Evolutionary conservation across 106 monocot species (phyloP).

Genomic region (Platanthera guangdongensis): DNA sequence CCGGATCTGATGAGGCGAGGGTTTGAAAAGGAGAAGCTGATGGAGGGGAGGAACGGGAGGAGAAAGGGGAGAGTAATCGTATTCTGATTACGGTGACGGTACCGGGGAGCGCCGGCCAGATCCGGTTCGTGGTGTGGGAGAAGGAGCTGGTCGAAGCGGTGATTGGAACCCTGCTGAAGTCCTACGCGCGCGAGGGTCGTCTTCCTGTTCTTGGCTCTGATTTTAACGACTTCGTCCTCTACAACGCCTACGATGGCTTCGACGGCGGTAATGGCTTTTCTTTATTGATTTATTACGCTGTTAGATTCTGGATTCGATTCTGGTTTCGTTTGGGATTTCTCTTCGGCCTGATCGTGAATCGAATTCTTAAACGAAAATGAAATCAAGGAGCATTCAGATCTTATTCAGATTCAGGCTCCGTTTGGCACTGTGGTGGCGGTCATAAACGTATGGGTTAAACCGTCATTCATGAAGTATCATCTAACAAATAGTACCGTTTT

Average conservation of each 20-base stretch:
- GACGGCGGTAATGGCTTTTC: slow-evolving; percentile 43
- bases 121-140: slow-evolving; percentile 56
- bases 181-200: slow-evolving; percentile 61
- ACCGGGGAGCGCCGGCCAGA: slow-evolving; percentile 52
- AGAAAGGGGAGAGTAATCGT: slow-evolving; percentile 6
- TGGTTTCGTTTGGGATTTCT: background rate
- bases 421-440: too few species aligned
- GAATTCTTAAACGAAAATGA: background rate
- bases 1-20: background rate
- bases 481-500: too few species aligned
- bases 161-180: slow-evolving; percentile 35
- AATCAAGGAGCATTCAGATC: background rate
- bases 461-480: too few species aligned
- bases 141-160: slow-evolving; percentile 48
- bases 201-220: slow-evolving; percentile 64
- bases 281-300: background rate
- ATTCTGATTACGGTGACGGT: slow-evolving; percentile 63
- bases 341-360: background rate
- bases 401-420: too few species aligned
- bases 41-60: slow-evolving; percentile 6
- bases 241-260: slow-evolving; percentile 34
- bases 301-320: background rate
- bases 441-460: too few species aligned
- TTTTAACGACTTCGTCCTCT: slow-evolving; percentile 45
- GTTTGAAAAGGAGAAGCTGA: background rate